Conservation (phyloP, 2,329 filamentous ascomycete genomes). For the Aureobasidium uvarum region DNA sequence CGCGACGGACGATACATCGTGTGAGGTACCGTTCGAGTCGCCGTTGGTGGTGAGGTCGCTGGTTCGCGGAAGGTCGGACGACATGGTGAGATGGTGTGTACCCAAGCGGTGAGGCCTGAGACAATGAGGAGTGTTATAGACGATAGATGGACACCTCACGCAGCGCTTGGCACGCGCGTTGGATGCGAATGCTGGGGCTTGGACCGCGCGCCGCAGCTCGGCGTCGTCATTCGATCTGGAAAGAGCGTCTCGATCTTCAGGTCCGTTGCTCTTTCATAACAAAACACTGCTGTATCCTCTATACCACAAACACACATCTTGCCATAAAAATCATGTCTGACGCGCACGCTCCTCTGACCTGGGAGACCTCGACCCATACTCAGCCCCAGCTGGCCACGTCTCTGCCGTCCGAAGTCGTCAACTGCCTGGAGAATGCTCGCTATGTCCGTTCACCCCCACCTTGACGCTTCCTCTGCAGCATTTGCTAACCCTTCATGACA, state of each 20-base stretch:
- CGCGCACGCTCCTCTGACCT: constrained; percentile 35
- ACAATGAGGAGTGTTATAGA: constrained; percentile 5
- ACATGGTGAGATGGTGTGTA: constrained; percentile 30
- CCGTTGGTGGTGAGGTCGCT: constrained; percentile 27
- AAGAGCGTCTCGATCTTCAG: constrained; percentile 4
- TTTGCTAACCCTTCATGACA: constrained; percentile 27
- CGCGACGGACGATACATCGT: not conserved
- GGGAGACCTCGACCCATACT: constrained; percentile 62
- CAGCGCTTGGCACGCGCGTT: constrained; percentile 13
- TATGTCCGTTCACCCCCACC: constrained; percentile 63
- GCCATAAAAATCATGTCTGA: constrained; percentile 32
- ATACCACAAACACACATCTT: not conserved
- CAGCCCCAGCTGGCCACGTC: constrained; percentile 66
- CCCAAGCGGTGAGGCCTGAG: not conserved
- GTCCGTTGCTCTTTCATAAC: not conserved
- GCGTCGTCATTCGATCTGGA: constrained; percentile 3
- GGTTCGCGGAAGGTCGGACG: constrained; percentile 31
- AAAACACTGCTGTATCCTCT: constrained; percentile 1
- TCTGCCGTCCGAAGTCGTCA: constrained; percentile 79
- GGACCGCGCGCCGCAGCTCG: constrained; percentile 13
- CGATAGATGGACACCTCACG: not conserved
- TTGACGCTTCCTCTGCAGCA: not conserved
- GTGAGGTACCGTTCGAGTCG: constrained; percentile 9
- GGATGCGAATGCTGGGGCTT: constrained; percentile 14
- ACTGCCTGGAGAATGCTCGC: constrained; percentile 89